A percentile compares a stretch with the other conserved stretches of the same genome.
These are phyloP conservation scores for Leonotis leonurus DNA, from an alignment of 257 asterid species.

Conservation along the genomic window DNA sequence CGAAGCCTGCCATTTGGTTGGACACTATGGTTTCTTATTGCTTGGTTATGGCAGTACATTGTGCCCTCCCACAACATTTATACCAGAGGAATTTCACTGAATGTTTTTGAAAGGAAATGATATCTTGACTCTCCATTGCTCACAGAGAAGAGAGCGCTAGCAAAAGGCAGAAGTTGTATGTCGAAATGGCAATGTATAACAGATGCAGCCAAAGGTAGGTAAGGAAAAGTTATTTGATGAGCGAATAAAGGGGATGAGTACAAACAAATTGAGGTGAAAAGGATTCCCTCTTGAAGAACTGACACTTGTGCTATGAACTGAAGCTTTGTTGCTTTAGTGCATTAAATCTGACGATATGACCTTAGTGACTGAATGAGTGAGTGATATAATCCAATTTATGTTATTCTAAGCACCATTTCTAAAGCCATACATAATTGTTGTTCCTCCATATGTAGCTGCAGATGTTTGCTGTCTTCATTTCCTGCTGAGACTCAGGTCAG, in stretches of 20 bases:
- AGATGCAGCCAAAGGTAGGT: conserved; percentile 6
- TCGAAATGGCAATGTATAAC: too few species aligned
- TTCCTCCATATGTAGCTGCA: neutral
- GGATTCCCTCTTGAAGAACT: neutral
- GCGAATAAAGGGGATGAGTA: neutral
- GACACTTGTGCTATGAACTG: neutral
- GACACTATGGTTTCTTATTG: neutral
- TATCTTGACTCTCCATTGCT: neutral
- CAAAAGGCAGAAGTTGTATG: neutral
- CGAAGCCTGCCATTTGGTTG: too few species aligned
- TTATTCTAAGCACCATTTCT: too few species aligned
- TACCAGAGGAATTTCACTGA: neutral
- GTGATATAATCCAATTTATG: neutral
- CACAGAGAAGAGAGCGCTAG: neutral
- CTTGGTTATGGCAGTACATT: conserved; percentile 1
- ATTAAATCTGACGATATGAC: too few species aligned
- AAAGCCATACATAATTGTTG: neutral
- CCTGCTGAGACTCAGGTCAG: neutral
- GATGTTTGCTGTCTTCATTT: neutral
- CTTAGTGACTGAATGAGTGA: neutral
- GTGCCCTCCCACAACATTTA: neutral
- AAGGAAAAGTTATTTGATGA: neutral
- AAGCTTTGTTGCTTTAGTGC: neutral
- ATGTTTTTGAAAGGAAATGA: neutral
- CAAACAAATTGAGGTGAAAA: neutral